Percentiles rank a stretch among this genome's conserved stretches.
Evolutionary conservation across 257 asterid species (phyloP).

Genomic region (Solanum chmielewskii): DNA sequence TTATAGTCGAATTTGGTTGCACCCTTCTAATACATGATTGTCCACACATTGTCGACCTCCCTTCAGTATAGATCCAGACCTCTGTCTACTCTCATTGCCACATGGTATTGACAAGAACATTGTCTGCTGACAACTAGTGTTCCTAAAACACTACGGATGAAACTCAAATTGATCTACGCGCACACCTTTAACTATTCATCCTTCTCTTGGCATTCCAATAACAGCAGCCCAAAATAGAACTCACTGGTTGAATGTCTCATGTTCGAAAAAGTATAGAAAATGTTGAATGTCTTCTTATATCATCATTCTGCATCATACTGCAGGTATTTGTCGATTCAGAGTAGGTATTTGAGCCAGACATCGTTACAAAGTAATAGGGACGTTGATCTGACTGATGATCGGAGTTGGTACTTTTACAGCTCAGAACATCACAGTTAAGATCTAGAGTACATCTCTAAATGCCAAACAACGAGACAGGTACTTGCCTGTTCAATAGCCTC

Average conservation of each 20-base stretch:
- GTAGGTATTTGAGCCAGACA: background rate
- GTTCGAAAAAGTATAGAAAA: background rate
- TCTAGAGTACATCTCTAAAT: background rate
- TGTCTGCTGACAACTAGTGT: background rate
- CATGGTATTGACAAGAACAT: background rate
- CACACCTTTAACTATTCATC: background rate
- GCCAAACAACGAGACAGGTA: background rate
- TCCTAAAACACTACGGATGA: background rate
- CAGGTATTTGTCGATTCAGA: background rate
- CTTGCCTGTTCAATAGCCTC: background rate
- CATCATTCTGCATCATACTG: background rate
- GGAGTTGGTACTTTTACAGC: background rate
- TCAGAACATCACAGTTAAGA: background rate
- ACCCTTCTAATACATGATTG: background rate
- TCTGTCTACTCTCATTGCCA: background rate
- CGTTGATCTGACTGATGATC: background rate
- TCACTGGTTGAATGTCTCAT: background rate
- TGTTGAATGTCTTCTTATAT: background rate
- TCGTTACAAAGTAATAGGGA: background rate
- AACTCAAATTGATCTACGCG: background rate
- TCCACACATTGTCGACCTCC: background rate
- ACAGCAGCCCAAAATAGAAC: background rate
- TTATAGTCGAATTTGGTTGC: background rate
- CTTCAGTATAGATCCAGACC: background rate
- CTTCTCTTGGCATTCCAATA: background rate